Conservation (phyloP, 2,329 filamentous ascomycete genomes). For the Trichophyton rubrum region DNA sequence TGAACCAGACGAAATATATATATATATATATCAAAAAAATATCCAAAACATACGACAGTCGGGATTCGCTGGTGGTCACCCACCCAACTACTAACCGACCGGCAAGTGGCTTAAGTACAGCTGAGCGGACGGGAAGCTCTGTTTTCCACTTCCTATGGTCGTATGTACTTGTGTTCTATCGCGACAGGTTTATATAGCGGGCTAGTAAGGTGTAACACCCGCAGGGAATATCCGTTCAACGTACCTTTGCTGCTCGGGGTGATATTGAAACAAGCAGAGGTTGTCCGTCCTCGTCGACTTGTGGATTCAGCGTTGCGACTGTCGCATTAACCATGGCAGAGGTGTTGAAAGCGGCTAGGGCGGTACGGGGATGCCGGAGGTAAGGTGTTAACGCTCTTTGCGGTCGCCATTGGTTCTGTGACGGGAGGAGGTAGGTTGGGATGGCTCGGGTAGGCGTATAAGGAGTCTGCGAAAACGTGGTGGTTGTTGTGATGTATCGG, state of each 20-base stretch:
- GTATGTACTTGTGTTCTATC: constrained; percentile 23
- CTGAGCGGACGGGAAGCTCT: constrained; percentile 36
- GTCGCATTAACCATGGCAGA: constrained; percentile 25
- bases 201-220: neutral
- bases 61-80: constrained; percentile 37
- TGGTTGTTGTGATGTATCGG: constrained; percentile 16
- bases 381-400: neutral
- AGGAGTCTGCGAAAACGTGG: constrained; percentile 17
- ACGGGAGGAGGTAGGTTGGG: constrained; percentile 12
- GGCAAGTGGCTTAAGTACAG: neutral
- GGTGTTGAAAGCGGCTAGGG: constrained; percentile 21
- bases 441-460: constrained; percentile 1
- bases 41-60: constrained; percentile 33
- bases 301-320: constrained; percentile 51
- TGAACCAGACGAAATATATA: constrained; percentile 6
- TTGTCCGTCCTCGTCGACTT: constrained; percentile 70
- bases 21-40: too few species aligned
- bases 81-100: constrained; percentile 18
- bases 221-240: constrained; percentile 15
- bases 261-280: constrained; percentile 75
- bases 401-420: constrained; percentile 4
- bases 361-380: neutral
- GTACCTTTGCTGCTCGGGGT: constrained; percentile 63
- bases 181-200: constrained; percentile 14
- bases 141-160: constrained; percentile 36